Percentiles rank a stretch among this genome's conserved stretches.
Conservation (phyloP, 495 filamentous ascomycete genomes). For the Hypoxylon crocopeplum region DNA sequence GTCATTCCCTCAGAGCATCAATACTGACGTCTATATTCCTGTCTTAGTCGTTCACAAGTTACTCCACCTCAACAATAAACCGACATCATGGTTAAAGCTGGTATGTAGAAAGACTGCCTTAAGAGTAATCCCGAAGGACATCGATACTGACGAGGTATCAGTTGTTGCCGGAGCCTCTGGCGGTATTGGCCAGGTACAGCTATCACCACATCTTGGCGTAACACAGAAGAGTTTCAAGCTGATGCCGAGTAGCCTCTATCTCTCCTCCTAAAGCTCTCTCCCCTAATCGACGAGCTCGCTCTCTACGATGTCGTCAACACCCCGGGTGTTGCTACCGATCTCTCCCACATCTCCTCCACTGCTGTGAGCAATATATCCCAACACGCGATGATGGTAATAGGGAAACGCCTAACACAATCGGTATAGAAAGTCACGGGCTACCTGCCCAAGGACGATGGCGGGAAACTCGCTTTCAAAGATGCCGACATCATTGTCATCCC, state of each 20-base stretch:
- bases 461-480: conserved; percentile 86
- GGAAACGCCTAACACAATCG: conserved; percentile 39
- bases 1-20: conserved; percentile 16
- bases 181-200: conserved; percentile 93
- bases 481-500: conserved; percentile 96
- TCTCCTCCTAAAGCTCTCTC: conserved; percentile 87
- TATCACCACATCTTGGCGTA: neutral
- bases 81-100: conserved; percentile 86
- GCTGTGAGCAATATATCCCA: conserved; percentile 68
- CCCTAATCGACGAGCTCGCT: conserved; percentile 86
- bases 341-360: conserved; percentile 94
- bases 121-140: neutral
- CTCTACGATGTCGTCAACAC: conserved; percentile 99
- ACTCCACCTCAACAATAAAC: conserved; percentile 36
- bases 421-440: conserved; percentile 88
- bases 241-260: conserved; percentile 78
- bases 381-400: neutral
- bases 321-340: conserved; percentile 91
- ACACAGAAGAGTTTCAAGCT: conserved; percentile 25
- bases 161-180: conserved; percentile 96
- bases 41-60: conserved; percentile 18
- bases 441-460: conserved; percentile 86
- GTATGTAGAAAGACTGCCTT: conserved; percentile 53
- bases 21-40: conserved; percentile 34
- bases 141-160: conserved; percentile 49